Evolutionary conservation across 164 flowering plant genomes (phyloP).

Genomic region (Magnolia kwangsiensis): DNA sequence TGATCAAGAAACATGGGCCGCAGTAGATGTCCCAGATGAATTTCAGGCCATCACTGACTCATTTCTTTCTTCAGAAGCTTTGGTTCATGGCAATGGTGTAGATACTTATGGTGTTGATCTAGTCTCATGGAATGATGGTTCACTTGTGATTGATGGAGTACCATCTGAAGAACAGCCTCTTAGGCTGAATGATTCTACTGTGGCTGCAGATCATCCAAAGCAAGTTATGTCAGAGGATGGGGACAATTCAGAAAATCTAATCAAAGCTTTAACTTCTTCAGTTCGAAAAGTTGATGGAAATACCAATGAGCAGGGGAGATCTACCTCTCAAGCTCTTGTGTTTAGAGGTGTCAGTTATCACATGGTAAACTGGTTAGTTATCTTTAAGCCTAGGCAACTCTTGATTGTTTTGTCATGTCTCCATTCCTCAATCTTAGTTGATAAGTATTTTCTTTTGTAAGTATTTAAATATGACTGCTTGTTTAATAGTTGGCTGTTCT

Average conservation of each 20-base stretch:
- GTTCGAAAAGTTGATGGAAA: conserved; percentile 31
- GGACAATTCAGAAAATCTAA: conserved; percentile 14
- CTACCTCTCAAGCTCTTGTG: conserved; percentile 51
- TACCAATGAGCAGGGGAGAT: conserved; percentile 54
- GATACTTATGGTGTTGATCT: conserved; percentile 27
- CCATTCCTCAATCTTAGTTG: not conserved
- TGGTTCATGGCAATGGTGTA: conserved; percentile 23
- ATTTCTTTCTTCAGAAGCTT: conserved; percentile 38
- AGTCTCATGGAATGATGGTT: conserved; percentile 26
- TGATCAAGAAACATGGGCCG: conserved; percentile 98
- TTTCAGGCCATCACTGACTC: conserved; percentile 73
- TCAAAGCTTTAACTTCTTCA: conserved; percentile 26
- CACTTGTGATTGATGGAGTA: conserved; percentile 21
- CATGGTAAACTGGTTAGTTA: conserved; percentile 97
- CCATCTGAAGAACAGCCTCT: conserved; percentile 15
- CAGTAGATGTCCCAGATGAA: conserved; percentile 93
- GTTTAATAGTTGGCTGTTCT: not conserved
- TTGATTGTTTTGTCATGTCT: not conserved
- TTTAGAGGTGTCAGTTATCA: conserved; percentile 76
- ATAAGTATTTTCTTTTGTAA: not conserved
- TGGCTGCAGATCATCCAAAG: conserved; percentile 10
- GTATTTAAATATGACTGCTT: not conserved
- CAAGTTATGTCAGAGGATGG: conserved; percentile 16
- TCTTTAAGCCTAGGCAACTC: conserved; percentile 11
- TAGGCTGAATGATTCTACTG: not conserved